Evolutionary conservation across 352 stramenopile genomes (phyloP).

Genomic region (Phytophthora pseudosyringae): DNA sequence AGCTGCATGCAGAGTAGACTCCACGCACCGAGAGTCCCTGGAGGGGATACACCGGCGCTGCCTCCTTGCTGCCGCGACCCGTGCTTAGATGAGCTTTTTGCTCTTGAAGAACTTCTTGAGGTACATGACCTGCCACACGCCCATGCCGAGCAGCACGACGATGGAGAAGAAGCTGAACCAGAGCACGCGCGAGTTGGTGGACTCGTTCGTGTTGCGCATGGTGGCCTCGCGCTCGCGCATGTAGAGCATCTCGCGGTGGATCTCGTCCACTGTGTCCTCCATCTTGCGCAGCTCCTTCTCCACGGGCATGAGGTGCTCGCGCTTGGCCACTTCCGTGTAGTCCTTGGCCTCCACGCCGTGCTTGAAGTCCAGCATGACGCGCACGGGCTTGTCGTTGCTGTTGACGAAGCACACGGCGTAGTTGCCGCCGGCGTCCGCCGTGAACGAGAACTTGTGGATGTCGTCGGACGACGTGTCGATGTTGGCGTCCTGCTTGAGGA

Average conservation of each 20-base stretch:
- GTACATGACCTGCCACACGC: slow-evolving; percentile 90
- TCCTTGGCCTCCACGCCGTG: slow-evolving; percentile 90
- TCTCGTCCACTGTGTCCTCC: slow-evolving; percentile 90
- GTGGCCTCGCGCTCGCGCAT: slow-evolving; percentile 86
- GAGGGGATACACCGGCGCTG: not conserved
- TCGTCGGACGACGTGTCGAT: slow-evolving; percentile 84
- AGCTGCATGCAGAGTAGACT: not conserved
- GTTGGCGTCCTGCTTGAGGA: slow-evolving; percentile 86
- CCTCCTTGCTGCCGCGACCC: not conserved
- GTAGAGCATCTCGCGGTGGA: slow-evolving; percentile 92
- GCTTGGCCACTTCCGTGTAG: slow-evolving; percentile 89
- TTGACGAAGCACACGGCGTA: slow-evolving; percentile 89
- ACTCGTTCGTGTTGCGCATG: slow-evolving; percentile 92
- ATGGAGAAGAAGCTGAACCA: slow-evolving; percentile 93
- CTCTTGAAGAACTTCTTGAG: slow-evolving; percentile 94
- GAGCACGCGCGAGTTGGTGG: slow-evolving; percentile 88
- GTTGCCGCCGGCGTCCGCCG: slow-evolving; percentile 66
- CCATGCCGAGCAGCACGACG: slow-evolving; percentile 83
- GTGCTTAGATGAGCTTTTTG: slow-evolving; percentile 90
- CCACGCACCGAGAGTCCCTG: not conserved
- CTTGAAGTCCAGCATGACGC: slow-evolving; percentile 89
- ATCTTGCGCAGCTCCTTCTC: slow-evolving; percentile 91
- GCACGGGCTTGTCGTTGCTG: slow-evolving; percentile 71
- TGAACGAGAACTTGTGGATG: slow-evolving; percentile 88
- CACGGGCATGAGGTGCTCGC: slow-evolving; percentile 90